A percentile compares a stretch with the other conserved stretches of the same genome.
Evolutionary conservation across 2,329 filamentous ascomycete genomes (phyloP).

Genomic region (Falciphora oryzae): DNA sequence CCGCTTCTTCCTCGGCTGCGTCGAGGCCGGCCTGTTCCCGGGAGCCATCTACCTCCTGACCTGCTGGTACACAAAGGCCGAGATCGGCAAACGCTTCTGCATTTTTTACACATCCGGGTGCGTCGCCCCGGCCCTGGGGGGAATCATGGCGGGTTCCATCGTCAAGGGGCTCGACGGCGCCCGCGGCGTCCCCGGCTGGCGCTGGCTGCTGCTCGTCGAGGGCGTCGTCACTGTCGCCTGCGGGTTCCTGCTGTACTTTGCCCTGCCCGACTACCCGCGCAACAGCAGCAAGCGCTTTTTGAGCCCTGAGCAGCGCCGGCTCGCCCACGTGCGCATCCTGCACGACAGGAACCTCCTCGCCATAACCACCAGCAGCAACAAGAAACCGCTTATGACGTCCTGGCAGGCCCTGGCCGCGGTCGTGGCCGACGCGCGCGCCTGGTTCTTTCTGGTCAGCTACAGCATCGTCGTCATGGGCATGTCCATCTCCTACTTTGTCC

Average conservation of each 20-base stretch:
- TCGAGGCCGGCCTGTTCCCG: conserved; percentile 1
- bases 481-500: conserved; percentile 48
- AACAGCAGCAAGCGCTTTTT: conserved; percentile 7
- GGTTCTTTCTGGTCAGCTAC: conserved; percentile 34
- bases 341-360: not conserved
- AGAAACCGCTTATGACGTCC: no score
- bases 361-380: not conserved
- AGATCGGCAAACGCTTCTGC: conserved; percentile 1
- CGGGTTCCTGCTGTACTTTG: conserved; percentile 48
- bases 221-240: conserved; percentile 58
- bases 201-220: conserved; percentile 67
- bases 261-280: conserved; percentile 61
- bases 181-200: conserved; percentile 53
- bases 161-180: conserved; percentile 56
- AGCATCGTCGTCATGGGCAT: conserved; percentile 33
- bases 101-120: conserved; percentile 63
- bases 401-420: no score
- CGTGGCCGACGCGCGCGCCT: conserved; percentile 22
- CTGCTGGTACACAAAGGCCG: conserved; percentile 5
- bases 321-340: not conserved
- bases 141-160: conserved; percentile 59
- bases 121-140: conserved; percentile 67
- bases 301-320: not conserved
- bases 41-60: conserved; percentile 8
- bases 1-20: no score